phyloP scores from a whole-genome alignment of 2,329 filamentous ascomycete species.

The Atkinsonella hypoxylon region DNA sequence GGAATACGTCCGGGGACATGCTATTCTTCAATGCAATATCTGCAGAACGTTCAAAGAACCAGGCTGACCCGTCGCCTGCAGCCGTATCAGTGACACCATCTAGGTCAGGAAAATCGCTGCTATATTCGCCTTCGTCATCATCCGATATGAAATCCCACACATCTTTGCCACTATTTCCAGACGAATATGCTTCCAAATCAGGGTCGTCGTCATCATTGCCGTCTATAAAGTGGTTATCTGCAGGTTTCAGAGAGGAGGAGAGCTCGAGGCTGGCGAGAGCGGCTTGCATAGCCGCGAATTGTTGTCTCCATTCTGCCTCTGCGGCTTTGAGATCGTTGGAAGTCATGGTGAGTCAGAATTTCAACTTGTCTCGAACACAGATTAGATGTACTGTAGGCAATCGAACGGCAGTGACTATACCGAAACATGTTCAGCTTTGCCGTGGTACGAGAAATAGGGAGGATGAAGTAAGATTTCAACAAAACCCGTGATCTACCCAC shows the following conservation, averaged over 20 bases:
- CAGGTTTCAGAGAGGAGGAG: conserved; percentile 27
- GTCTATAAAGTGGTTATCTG: conserved; percentile 43
- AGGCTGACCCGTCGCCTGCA: conserved; percentile 40
- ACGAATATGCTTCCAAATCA: conserved; percentile 43
- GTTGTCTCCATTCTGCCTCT: conserved; percentile 65
- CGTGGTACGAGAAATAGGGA: too few species aligned
- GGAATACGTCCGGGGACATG: conserved; percentile 56
- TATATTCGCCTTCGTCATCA: conserved; percentile 51
- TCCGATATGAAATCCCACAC: conserved; percentile 90
- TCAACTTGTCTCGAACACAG: not conserved
- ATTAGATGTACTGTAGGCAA: not conserved
- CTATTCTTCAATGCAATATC: conserved; percentile 55
- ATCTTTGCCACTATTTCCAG: conserved; percentile 58
- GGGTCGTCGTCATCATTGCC: conserved; percentile 47
- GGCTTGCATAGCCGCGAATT: conserved; percentile 75
- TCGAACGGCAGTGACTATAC: not conserved
- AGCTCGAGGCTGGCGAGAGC: conserved; percentile 63
- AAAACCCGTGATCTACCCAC: too few species aligned
- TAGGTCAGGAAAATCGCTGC: conserved; percentile 50
- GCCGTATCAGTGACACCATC: conserved; percentile 32
- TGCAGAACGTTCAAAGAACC: conserved; percentile 61
- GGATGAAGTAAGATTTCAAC: too few species aligned
- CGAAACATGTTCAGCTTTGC: not conserved
- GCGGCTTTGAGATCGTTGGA: conserved; percentile 25
- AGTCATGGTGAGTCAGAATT: conserved; percentile 18